Conservation (phyloP, 441 rosid species). For the Erodium moschatum region DNA sequence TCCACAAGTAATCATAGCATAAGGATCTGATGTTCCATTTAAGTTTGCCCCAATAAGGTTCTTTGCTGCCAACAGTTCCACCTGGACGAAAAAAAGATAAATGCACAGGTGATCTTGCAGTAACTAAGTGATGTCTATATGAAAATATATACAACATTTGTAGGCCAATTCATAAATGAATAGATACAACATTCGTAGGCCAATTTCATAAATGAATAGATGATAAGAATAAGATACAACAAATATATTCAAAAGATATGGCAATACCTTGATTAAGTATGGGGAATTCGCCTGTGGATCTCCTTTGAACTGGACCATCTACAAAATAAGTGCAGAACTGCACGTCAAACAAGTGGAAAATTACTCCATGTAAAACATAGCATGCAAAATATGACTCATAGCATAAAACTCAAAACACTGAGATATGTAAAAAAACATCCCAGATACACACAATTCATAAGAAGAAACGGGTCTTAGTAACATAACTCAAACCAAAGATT, state of each 20-base stretch:
- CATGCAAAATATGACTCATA: conserved; percentile 9
- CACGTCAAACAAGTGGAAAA: conserved; percentile 70
- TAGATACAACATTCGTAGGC: neutral
- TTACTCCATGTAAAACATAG: conserved; percentile 39
- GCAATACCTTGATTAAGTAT: conserved; percentile 66
- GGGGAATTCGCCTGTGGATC: conserved; percentile 59
- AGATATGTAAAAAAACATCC: neutral
- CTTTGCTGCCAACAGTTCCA: conserved; percentile 94
- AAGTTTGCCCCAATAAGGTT: conserved; percentile 91
- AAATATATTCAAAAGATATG: conserved; percentile 10
- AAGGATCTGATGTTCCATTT: conserved; percentile 98
- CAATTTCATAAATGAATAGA: neutral
- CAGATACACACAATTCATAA: neutral
- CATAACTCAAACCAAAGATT: neutral
- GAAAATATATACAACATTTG: neutral
- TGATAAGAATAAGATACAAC: conserved; percentile 7
- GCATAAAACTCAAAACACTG: conserved; percentile 10
- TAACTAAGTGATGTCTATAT: conserved; percentile 4
- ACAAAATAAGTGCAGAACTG: conserved; percentile 79
- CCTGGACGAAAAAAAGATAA: conserved; percentile 31
- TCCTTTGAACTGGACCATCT: conserved; percentile 65
- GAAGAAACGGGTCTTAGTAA: neutral
- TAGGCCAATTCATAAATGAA: neutral
- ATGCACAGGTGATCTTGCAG: neutral
- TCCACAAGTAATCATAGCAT: conserved; percentile 92